Evolutionary conservation across 192 early-diverging fungal genomes (phyloP).

Genomic region (Umbelopsis vinacea): DNA sequence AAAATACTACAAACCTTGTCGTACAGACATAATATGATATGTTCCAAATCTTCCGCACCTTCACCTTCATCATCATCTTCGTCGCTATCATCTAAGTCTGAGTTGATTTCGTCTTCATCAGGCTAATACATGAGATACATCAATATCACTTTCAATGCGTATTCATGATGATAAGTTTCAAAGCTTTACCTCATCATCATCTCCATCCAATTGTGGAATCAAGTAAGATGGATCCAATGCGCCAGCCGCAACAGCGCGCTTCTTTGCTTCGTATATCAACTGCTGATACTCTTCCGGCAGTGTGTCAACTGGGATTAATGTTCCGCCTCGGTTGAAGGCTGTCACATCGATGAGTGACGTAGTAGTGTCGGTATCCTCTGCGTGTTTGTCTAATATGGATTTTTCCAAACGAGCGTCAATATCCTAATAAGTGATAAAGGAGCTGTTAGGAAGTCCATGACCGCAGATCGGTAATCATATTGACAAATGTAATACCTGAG

Average conservation of each 20-base stretch:
- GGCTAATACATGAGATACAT: background rate
- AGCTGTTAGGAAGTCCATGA: background rate
- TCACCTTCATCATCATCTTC: slow-evolving; percentile 65
- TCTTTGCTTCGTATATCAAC: slow-evolving; percentile 32
- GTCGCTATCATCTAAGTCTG: slow-evolving; percentile 72
- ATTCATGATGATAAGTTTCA: too few species aligned
- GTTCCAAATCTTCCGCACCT: slow-evolving; percentile 67
- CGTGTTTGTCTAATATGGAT: slow-evolving; percentile 48
- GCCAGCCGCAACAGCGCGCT: slow-evolving; percentile 36
- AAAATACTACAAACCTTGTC: slow-evolving; percentile 55
- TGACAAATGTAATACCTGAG: slow-evolving; percentile 20
- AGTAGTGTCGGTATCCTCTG: slow-evolving; percentile 35
- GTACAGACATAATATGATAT: slow-evolving; percentile 78
- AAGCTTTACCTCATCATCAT: slow-evolving; percentile 36
- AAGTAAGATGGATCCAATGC: slow-evolving; percentile 21
- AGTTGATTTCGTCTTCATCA: slow-evolving; percentile 68
- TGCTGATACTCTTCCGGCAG: slow-evolving; percentile 36
- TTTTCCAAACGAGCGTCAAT: slow-evolving; percentile 61
- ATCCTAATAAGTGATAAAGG: slow-evolving; percentile 39
- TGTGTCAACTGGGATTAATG: slow-evolving; percentile 24
- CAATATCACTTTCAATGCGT: background rate
- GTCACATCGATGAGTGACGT: slow-evolving; percentile 45
- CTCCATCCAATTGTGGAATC: slow-evolving; percentile 45
- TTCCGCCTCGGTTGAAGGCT: slow-evolving; percentile 15
- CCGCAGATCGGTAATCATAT: background rate